phyloP scores from a whole-genome alignment of 1,284 basidiomycete genomes.

The Fomes fomentarius region DNA sequence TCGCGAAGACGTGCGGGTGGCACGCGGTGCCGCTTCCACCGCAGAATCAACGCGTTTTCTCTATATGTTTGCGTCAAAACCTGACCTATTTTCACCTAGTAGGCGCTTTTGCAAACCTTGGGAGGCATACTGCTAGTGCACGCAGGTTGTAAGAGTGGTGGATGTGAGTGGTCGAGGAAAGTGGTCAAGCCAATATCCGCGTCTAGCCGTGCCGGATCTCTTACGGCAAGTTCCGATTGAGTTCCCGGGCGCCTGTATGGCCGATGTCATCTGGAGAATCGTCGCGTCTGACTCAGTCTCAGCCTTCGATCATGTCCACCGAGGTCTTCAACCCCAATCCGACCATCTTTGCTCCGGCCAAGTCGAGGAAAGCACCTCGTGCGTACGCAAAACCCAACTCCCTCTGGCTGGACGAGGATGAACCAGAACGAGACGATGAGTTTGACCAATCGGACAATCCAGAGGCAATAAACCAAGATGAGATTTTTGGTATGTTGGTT shows the following conservation, averaged over 20 bases:
- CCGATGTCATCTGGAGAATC: background rate
- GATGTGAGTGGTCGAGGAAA: background rate
- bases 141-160: background rate
- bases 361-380: slow-evolving; percentile 24
- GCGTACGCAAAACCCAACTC: slow-evolving; percentile 31
- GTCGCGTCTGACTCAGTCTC: background rate
- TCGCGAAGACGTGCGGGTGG: slow-evolving; percentile 53
- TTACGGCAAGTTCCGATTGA: slow-evolving; percentile 20
- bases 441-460: slow-evolving; percentile 31
- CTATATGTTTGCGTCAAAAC: slow-evolving; percentile 27
- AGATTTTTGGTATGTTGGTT: slow-evolving; percentile 51
- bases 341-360: slow-evolving; percentile 36
- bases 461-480: slow-evolving; percentile 55
- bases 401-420: slow-evolving; percentile 38
- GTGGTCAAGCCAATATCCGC: slow-evolving; percentile 1
- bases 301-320: slow-evolving; percentile 30
- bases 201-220: slow-evolving; percentile 4
- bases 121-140: slow-evolving; percentile 9
- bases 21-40: slow-evolving; percentile 42
- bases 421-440: slow-evolving; percentile 31
- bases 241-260: background rate
- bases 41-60: slow-evolving; percentile 44
- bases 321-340: slow-evolving; percentile 43
- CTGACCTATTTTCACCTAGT: too few species aligned
- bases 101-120: slow-evolving; percentile 9